Percentiles rank a stretch among this genome's conserved stretches.
These are phyloP conservation scores for Russula ochroleuca DNA, from an alignment of 768 basidiomycete genomes.

Conservation along the genomic window DNA sequence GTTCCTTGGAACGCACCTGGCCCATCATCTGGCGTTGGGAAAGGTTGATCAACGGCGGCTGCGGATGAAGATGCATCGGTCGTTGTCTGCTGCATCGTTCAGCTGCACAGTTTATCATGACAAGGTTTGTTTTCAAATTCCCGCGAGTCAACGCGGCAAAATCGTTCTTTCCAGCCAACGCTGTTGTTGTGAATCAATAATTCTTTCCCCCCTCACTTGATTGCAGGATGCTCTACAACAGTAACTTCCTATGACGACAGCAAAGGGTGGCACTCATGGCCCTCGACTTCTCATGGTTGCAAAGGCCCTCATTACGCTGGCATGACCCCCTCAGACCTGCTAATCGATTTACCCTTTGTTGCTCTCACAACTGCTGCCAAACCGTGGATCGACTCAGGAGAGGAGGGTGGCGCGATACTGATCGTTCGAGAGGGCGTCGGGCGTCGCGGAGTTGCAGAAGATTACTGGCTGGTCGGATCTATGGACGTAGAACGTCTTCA, in stretches of 20 bases:
- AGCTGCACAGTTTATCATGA: conserved; percentile 70
- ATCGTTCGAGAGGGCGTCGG: conserved; percentile 91
- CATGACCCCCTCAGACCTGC: conserved; percentile 97
- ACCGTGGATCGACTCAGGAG: conserved; percentile 60
- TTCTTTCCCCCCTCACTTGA: conserved; percentile 40
- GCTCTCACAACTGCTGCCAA: conserved; percentile 76
- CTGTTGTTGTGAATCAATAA: too few species aligned
- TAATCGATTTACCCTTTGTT: conserved; percentile 83
- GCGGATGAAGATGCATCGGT: conserved; percentile 37
- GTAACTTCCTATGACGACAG: conserved; percentile 98
- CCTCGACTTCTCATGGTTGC: conserved; percentile 88
- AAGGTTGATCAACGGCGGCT: conserved; percentile 30
- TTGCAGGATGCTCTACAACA: conserved; percentile 50
- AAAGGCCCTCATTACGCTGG: conserved; percentile 97
- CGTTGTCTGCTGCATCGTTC: conserved; percentile 53
- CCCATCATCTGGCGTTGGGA: conserved; percentile 28
- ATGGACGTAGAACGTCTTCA: conserved; percentile 94
- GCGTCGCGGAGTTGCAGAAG: too few species aligned
- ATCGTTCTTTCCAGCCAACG: background rate
- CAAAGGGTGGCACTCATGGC: conserved; percentile 97
- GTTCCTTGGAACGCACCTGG: conserved; percentile 8
- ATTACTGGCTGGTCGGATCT: too few species aligned
- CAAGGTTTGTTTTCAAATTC: conserved; percentile 52
- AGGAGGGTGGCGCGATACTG: conserved; percentile 71
- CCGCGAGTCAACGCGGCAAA: background rate